phyloP scores from a whole-genome alignment of 1,139 yeast genomes.

The Barnettozyma hawaiiensis region DNA sequence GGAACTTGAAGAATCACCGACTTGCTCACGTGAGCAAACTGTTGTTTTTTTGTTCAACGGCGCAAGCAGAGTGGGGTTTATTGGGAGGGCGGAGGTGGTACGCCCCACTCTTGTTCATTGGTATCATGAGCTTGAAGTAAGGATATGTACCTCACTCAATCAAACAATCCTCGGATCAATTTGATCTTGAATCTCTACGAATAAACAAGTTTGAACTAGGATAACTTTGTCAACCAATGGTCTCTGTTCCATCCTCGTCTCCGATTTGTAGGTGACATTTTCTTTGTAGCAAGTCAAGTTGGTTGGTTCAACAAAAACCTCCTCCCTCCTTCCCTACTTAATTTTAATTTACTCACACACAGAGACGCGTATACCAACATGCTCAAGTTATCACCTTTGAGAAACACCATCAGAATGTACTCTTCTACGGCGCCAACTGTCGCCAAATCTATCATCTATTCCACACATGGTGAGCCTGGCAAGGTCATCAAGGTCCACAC shows the following conservation, averaged over 20 bases:
- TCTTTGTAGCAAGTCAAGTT: not conserved
- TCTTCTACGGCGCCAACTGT: conserved; percentile 27
- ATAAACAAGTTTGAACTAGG: not conserved
- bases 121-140: too few relatives aligned
- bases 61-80: not conserved
- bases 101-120: not conserved
- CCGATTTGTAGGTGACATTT: not conserved
- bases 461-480: conserved; percentile 54
- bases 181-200: not conserved
- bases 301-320: not conserved
- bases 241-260: not conserved
- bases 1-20: not conserved
- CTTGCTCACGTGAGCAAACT: not conserved
- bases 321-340: not conserved
- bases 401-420: conserved; percentile 7
- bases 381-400: conserved; percentile 7
- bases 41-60: too few relatives aligned
- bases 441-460: conserved; percentile 53
- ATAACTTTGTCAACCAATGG: not conserved
- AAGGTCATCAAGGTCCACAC: conserved; percentile 50
- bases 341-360: not conserved
- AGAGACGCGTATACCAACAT: conserved; percentile 1
- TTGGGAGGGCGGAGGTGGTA: too few relatives aligned
- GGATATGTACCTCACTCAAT: too few relatives aligned
- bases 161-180: too few relatives aligned